Conservation (phyloP, 2,329 filamentous ascomycete genomes). For the Penicillium sp. region DNA sequence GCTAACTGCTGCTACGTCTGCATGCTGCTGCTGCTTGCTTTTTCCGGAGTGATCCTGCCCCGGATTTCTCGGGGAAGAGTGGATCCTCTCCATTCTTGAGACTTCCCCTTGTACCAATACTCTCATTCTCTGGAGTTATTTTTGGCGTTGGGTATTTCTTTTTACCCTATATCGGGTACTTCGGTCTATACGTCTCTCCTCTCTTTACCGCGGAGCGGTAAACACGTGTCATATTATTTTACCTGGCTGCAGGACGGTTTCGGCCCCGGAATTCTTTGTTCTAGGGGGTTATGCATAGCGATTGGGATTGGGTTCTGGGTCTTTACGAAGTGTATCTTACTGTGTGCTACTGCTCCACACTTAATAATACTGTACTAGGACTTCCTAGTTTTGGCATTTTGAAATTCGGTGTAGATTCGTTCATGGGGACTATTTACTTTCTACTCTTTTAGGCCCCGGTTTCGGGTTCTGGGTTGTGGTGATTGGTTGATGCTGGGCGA, state of each 20-base stretch:
- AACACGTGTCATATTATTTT: slow-evolving; percentile 19
- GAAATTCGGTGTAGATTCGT: not conserved
- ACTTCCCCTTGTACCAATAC: slow-evolving; percentile 21
- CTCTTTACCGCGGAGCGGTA: slow-evolving; percentile 7
- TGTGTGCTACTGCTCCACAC: slow-evolving; percentile 1
- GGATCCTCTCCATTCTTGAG: slow-evolving; percentile 5
- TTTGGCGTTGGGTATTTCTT: slow-evolving; percentile 1
- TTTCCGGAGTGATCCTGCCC: slow-evolving; percentile 4
- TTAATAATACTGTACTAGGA: not conserved
- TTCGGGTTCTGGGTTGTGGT: not conserved
- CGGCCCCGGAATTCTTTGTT: slow-evolving; percentile 3
- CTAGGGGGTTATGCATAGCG: slow-evolving; percentile 28
- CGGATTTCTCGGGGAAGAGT: slow-evolving; percentile 14
- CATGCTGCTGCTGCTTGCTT: not conserved
- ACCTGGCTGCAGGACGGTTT: slow-evolving; percentile 8
- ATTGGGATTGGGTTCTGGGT: slow-evolving; percentile 20
- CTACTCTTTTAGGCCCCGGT: not conserved
- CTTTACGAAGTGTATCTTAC: slow-evolving; percentile 13
- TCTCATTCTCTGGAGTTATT: slow-evolving; percentile 10
- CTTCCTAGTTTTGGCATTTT: no score
- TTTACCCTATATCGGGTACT: not conserved
- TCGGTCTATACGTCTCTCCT: slow-evolving; percentile 1
- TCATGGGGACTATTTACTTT: not conserved
- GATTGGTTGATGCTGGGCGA: not conserved
- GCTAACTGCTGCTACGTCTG: not conserved